Conservation (phyloP, 495 filamentous ascomycete species). For the Parathielavia hyrcaniae region DNA sequence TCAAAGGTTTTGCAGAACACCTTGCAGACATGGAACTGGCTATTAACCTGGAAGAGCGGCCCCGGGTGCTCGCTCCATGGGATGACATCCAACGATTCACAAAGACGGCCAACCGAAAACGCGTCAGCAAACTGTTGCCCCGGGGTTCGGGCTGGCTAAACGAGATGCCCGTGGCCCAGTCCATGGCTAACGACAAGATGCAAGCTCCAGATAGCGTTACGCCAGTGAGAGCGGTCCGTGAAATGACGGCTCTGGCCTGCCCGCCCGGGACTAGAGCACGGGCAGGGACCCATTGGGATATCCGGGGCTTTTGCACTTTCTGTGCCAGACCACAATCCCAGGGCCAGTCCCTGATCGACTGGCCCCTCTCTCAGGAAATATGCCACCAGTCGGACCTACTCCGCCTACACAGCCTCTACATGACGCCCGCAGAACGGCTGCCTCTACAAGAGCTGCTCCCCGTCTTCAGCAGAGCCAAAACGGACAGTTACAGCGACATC, state of each 20-base stretch:
- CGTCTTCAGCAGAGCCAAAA: slow-evolving; percentile 68
- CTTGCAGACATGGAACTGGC: slow-evolving; percentile 77
- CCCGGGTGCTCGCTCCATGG: slow-evolving; percentile 68
- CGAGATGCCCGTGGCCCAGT: slow-evolving; percentile 12
- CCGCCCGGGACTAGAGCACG: slow-evolving; percentile 53
- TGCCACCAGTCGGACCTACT: slow-evolving; percentile 79
- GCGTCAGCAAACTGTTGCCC: slow-evolving; percentile 34
- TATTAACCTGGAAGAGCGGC: slow-evolving; percentile 72
- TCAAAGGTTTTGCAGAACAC: slow-evolving; percentile 59
- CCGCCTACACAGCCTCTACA: slow-evolving; percentile 63
- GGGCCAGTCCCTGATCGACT: slow-evolving; percentile 60
- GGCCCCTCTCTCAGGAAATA: slow-evolving; percentile 56
- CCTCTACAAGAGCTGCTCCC: slow-evolving; percentile 59
- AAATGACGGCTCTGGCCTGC: slow-evolving; percentile 48
- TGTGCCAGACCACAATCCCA: slow-evolving; percentile 62
- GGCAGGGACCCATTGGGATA: slow-evolving; percentile 47
- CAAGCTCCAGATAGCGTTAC: slow-evolving; percentile 8
- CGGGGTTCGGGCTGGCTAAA: background rate
- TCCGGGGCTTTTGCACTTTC: slow-evolving; percentile 52
- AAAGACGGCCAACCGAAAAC: slow-evolving; percentile 30
- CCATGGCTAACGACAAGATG: background rate
- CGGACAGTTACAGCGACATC: slow-evolving; percentile 60
- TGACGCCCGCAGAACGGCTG: slow-evolving; percentile 56
- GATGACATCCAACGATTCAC: slow-evolving; percentile 45
- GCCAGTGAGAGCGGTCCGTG: slow-evolving; percentile 46